Conservation (phyloP, 2,329 filamentous ascomycete genomes). For the Nigrospora oryzae region DNA sequence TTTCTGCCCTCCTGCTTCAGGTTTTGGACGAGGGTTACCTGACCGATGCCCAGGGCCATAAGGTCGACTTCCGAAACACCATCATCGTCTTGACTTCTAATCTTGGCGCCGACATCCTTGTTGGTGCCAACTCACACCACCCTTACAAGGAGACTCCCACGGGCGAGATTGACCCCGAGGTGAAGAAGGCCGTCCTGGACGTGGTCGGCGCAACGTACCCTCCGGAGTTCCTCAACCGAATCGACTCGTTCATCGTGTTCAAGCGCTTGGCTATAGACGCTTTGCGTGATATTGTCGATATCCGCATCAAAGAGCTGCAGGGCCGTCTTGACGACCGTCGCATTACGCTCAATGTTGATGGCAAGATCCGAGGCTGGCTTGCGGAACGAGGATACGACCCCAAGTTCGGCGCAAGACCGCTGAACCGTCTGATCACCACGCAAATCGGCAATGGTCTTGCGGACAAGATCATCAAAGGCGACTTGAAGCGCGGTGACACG, state of each 20-base stretch:
- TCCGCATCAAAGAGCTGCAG: conserved; percentile 79
- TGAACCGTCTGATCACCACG: conserved; percentile 84
- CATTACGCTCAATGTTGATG: conserved; percentile 64
- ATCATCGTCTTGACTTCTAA: conserved; percentile 96
- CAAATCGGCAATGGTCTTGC: conserved; percentile 85
- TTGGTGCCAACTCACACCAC: conserved; percentile 61
- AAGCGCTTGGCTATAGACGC: conserved; percentile 72
- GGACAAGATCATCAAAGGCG: conserved; percentile 83
- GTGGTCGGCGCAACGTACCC: conserved; percentile 69
- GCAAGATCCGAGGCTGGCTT: conserved; percentile 75
- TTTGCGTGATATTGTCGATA: conserved; percentile 87
- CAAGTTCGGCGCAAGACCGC: conserved; percentile 79
- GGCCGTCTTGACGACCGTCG: conserved; percentile 74
- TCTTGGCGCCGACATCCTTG: conserved; percentile 83
- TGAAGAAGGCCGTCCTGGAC: conserved; percentile 80
- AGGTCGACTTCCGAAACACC: conserved; percentile 93
- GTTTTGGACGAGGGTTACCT: conserved; percentile 95
- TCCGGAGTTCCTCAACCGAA: conserved; percentile 92
- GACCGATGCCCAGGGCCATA: conserved; percentile 91
- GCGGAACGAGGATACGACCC: conserved; percentile 87
- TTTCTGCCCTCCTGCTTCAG: conserved; percentile 83
- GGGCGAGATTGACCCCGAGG: conserved; percentile 62
- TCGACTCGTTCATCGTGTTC: conserved; percentile 96
- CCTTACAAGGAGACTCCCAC: conserved; percentile 53
- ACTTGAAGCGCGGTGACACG: conserved; percentile 66